Evolutionary conservation across 2,329 filamentous ascomycete genomes (phyloP), one percentile per base, ranked within the genome.

Genomic region (Podosphaera aphanis): DNA sequence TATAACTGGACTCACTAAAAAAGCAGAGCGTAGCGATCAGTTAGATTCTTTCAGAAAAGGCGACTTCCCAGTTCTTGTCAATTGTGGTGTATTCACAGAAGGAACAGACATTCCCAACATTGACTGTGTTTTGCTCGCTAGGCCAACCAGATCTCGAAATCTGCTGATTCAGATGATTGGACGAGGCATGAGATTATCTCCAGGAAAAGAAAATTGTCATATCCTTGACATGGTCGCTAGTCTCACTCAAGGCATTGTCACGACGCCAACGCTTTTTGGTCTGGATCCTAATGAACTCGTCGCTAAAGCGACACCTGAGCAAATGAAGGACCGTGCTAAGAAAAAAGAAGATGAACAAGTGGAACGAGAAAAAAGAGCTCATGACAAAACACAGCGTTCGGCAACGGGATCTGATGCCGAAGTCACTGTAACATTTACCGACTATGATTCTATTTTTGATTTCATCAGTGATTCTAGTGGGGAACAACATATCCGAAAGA

Each of bases 31-130:
- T 39, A 70, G 73, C 44, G 68, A 79, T 44, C 73, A 74, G 1
- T 67, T 98, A 1, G 76, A 83, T 27, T 73, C 73, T 2, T 98
- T 98, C 62, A 80, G 72, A 51, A 69, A 66, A 1, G 72, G 77
- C 6, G 72, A 85, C 38, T 95, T 83, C 50, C 83, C 84, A 0
- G 83, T 98, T 1, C 69, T 98, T 13, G 64, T 98, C 44, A 98
- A 98, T 59, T 95, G 90, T 57, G 86, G 86, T 7, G 82, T 98
- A 36, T 95, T 93, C 57, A 95, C 88, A 0, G 90, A 98, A 64
- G 90, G 90, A 2, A 98, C 90, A 0, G 90, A 98, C 57, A 93
- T 98, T 27, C 90, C 92, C 5, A 94, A 93, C 59, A 83, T 98
- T 52, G 90, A 98, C 63, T 95, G 90, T 57, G 74, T 98, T 20